These are phyloP conservation scores for Stereum hirsutum DNA, from an alignment of 1,284 basidiomycete species.

Conservation along the genomic window DNA sequence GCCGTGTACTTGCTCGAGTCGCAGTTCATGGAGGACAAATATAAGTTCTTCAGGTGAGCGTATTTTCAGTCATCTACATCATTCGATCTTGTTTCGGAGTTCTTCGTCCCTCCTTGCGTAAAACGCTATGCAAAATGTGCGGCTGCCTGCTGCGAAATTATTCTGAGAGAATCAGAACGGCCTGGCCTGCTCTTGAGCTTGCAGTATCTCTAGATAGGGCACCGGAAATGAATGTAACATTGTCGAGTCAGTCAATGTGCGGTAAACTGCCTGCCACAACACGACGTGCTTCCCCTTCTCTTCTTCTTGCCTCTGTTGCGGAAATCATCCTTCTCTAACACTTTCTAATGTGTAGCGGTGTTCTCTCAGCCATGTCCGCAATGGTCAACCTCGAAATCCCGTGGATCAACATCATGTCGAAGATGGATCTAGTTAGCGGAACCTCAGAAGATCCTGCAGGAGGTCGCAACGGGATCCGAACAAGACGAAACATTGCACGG, in stretches of 20 bases:
- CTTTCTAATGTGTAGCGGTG: slow-evolving; percentile 53
- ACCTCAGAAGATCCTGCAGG: slow-evolving; percentile 54
- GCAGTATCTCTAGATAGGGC: too few species aligned
- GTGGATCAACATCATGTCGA: slow-evolving; percentile 97
- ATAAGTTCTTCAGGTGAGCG: slow-evolving; percentile 88
- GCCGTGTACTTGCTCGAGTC: slow-evolving; percentile 93
- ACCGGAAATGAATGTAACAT: too few species aligned
- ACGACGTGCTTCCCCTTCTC: too few species aligned
- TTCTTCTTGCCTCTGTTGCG: background rate
- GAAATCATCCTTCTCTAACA: background rate
- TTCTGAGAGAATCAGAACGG: too few species aligned
- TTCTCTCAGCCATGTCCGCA: slow-evolving; percentile 95
- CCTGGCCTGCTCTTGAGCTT: too few species aligned
- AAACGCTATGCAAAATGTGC: too few species aligned
- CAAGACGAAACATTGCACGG: slow-evolving; percentile 72
- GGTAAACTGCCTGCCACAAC: too few species aligned
- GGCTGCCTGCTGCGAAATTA: too few species aligned
- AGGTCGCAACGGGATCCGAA: slow-evolving; percentile 65
- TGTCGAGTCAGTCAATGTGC: too few species aligned
- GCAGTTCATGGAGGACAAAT: slow-evolving; percentile 98
- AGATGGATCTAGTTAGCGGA: slow-evolving; percentile 92
- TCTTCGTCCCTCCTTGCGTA: too few species aligned
- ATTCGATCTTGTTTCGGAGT: too few species aligned
- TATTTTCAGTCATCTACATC: too few species aligned
- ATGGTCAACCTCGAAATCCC: slow-evolving; percentile 98